Percentiles rank a stretch among this genome's conserved stretches.
Conservation (phyloP, 805 yeast species). For the Hanseniaspora thailandica region DNA sequence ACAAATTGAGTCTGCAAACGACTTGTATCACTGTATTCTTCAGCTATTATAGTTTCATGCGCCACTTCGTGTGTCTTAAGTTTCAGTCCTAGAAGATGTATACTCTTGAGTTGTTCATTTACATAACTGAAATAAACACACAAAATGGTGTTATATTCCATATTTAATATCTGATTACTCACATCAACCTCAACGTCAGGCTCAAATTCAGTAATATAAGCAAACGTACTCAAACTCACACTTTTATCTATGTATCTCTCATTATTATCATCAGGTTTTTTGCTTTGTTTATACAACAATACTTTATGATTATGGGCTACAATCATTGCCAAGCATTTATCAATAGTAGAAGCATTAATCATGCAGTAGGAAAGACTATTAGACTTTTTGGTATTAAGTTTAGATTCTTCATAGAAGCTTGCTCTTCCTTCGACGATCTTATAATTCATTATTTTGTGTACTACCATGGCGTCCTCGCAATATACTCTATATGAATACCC, state of each 20-base stretch:
- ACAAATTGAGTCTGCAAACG: neutral
- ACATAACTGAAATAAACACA: neutral
- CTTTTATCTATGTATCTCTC: neutral
- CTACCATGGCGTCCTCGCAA: slow-evolving; percentile 71
- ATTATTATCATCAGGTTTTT: too few species aligned
- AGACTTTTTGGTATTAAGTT: too few species aligned
- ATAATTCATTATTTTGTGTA: slow-evolving; percentile 53
- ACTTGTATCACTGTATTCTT: neutral
- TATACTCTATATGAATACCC: slow-evolving; percentile 86
- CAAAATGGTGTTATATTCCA: neutral
- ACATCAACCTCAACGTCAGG: neutral
- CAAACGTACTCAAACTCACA: neutral
- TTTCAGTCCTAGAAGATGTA: neutral
- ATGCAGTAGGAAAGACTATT: too few species aligned
- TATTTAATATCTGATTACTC: neutral
- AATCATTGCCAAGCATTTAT: neutral
- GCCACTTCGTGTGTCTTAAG: neutral
- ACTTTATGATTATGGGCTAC: neutral
- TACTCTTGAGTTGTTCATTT: neutral
- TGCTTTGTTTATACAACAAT: neutral
- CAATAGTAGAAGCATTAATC: too few species aligned
- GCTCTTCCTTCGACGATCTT: slow-evolving; percentile 62
- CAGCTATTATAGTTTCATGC: neutral
- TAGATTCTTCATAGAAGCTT: slow-evolving; percentile 32
- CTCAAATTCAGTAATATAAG: neutral